Conservation (phyloP, 441 rosid genomes). For the Croton setiger region DNA sequence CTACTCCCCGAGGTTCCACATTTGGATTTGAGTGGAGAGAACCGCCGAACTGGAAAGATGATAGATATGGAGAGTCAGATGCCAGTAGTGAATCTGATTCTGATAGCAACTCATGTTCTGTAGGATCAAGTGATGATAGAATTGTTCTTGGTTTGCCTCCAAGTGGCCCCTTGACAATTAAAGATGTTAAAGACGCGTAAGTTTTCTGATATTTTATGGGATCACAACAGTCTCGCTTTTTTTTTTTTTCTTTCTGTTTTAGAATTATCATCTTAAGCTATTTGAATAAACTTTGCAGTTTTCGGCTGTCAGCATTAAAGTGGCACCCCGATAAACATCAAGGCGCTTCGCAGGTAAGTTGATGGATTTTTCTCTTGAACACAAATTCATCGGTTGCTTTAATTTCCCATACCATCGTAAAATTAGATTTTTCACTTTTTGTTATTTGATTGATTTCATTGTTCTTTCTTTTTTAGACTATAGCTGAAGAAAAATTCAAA, state of each 20-base stretch:
- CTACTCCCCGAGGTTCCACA: slow-evolving; percentile 29
- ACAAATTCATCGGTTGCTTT: slow-evolving; percentile 7
- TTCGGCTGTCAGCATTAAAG: slow-evolving; percentile 62
- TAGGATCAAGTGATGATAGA: slow-evolving; percentile 54
- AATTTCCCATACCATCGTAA: background rate
- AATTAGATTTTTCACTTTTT: background rate
- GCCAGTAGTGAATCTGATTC: slow-evolving; percentile 33
- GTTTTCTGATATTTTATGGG: slow-evolving; percentile 16
- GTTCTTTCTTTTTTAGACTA: slow-evolving; percentile 23
- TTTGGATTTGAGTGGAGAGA: slow-evolving; percentile 55
- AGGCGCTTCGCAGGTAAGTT: slow-evolving; percentile 73
- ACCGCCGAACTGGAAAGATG: slow-evolving; percentile 25
- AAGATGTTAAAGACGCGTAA: slow-evolving; percentile 72
- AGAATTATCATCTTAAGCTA: background rate
- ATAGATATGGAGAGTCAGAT: slow-evolving; percentile 32
- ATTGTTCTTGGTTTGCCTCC: slow-evolving; percentile 52
- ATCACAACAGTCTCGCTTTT: background rate
- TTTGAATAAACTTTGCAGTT: slow-evolving; percentile 41
- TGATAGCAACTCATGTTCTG: slow-evolving; percentile 28
- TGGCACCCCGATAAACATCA: slow-evolving; percentile 97
- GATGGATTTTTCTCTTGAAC: too few species aligned
- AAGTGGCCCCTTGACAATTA: slow-evolving; percentile 46
- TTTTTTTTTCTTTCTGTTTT: background rate
- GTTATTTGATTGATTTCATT: background rate
- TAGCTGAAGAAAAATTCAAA: slow-evolving; percentile 69